Conservation (phyloP, 805 yeast species). For the Peterozyma toletana region DNA sequence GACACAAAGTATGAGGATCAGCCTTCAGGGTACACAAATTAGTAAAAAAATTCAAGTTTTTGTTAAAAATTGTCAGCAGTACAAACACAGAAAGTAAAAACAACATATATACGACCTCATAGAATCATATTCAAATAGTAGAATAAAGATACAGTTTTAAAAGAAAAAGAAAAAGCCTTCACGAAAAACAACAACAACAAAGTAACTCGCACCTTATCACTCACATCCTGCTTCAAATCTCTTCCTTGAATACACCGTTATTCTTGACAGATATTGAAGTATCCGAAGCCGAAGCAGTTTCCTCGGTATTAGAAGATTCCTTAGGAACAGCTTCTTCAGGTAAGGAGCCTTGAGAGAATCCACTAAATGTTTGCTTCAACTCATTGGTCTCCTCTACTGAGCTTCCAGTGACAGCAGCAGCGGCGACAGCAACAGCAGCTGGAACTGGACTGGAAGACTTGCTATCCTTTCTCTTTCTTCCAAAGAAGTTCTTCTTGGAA, state of each 20-base stretch:
- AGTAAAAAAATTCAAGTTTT: too few species aligned
- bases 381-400: slow-evolving; percentile 10
- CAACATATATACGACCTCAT: too few species aligned
- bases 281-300: neutral
- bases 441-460: neutral
- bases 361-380: slow-evolving; percentile 29
- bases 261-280: neutral
- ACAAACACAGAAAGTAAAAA: too few species aligned
- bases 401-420: neutral
- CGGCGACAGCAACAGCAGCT: slow-evolving; percentile 9
- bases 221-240: slow-evolving; percentile 2
- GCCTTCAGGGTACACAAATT: too few species aligned
- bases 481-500: slow-evolving; percentile 11
- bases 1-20: too few species aligned
- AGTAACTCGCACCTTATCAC: too few species aligned
- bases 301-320: neutral
- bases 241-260: slow-evolving; percentile 9
- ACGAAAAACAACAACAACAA: too few species aligned
- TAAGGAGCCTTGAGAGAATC: slow-evolving; percentile 38
- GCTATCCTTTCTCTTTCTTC: neutral
- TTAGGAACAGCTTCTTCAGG: slow-evolving; percentile 16
- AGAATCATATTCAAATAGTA: too few species aligned
- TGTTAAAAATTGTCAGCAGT: too few species aligned
- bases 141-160: too few species aligned
- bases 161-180: too few species aligned